Base-by-base conservation (phyloP, 371 early-diverging fungal species). In the Parasitella parasitica region DNA sequence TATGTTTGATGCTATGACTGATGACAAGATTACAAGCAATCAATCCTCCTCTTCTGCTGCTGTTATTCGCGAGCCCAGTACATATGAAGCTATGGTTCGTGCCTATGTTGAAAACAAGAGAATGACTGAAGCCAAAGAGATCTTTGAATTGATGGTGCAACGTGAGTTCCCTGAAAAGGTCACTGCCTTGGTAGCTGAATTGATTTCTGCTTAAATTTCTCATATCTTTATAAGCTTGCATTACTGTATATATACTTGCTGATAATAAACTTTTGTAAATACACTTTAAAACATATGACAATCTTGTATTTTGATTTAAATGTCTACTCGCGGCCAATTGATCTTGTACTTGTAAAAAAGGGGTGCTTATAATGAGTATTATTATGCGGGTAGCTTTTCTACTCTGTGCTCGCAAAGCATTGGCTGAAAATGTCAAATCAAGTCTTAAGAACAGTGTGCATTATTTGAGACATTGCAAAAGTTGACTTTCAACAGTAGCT, bases 11-110 rank as follows among this genome's bases (percentile, higher is more conserved):
- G 63, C 67, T 16, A 87, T 87, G 88, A 49, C 69, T 9, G 87
- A 87, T 56, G 75, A 82, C 35, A 72, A 77, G 30, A 30, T 28
- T 7, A 20, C 43, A 18, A 20, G 2, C 30, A 48, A 49, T 28
- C 41, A 49, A 59, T 16, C 55, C 37, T 1, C 67, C 20, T 53
- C 38, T 32, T 32, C 52, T 27, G 16, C n/a, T 0, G 51, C 62
- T 16, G 76, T 86, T 11, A 71, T 81, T 41, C 82, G 85, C 56
- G 87, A 86, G 34, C 87, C 87, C 1, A 86, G 85, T 61, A 87
- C 85, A 1, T 87, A 82, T 73, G 84, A 84, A 62, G 83, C 83
- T 56, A 85, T 87, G 88, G 78, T 85, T 8, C 71, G 69, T 39
- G 83, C 82, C 15, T 86, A 84, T 66, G 64, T 84, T 36, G 77